Base-by-base conservation (phyloP, 805 yeast genomes). In the Torulaspora franciscae region DNA sequence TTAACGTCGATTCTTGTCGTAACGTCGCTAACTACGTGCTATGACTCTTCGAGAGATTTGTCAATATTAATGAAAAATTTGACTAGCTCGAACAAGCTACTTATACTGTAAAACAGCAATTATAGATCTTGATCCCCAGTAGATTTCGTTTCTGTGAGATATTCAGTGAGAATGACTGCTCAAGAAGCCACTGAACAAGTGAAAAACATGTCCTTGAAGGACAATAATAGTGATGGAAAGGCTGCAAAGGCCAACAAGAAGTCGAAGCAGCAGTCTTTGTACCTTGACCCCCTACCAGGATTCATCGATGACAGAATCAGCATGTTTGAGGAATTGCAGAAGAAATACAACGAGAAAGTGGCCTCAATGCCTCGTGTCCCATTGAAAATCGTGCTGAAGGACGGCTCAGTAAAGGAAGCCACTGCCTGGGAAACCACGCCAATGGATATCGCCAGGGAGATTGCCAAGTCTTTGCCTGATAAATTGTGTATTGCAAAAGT, bases 401-500 rank as follows among this genome's bases (percentile, higher is more conserved):
- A 91, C 58, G 98, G 97, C 42, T 67, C 85, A 29, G 69, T 77
- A 46, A 82, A 84, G 65, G 83, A 76, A 55, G 99, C 87, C 50
- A 77, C 77, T 23, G 72, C 95, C 4, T 93, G 83, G 81, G 96
- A 90, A 67, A 89, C 98, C 40, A 72, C 89, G 23, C 99, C 99
- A 37, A 67, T 86, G 68, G 83, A 80, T 42, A 85, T 91, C 53
- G 97, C 98, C 41, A 75, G 74, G 57, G 80, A 67, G 45, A 89
- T 91, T 58, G 88, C 95, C 54, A 85, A 86, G 69, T 83, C 96
- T 7, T 84, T 91, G 63, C 74, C 81, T 39, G 98, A 93, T 54
- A 83, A 88, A 70, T 85, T 86, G 58, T 88, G 93, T 54, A 89
- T 93, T 56, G 77, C 98, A 48, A 89, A 88, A 68, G 95, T 91